Evolutionary conservation across 768 basidiomycete species (phyloP).

Genomic region (Myochromella boudieri): DNA sequence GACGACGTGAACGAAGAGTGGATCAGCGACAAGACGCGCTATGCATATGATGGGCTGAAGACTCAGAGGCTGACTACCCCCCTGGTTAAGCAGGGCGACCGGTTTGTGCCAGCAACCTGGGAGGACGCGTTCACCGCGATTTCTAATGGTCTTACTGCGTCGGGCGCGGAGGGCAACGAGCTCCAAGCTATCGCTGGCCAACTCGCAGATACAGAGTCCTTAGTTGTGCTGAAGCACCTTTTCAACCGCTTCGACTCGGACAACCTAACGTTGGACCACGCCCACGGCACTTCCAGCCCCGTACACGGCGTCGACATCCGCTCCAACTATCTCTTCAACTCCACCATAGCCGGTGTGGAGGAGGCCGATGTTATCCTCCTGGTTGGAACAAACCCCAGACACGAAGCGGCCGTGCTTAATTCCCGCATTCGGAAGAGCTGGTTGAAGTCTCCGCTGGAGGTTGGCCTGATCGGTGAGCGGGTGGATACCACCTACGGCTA

Average conservation of each 20-base stretch:
- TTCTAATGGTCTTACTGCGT: slow-evolving; percentile 70
- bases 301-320: slow-evolving; percentile 86
- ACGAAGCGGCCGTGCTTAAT: slow-evolving; percentile 96
- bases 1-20: slow-evolving; percentile 99
- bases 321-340: slow-evolving; percentile 96
- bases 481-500: slow-evolving; percentile 93
- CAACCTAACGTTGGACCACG: slow-evolving; percentile 82
- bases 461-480: slow-evolving; percentile 88
- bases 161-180: slow-evolving; percentile 87
- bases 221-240: slow-evolving; percentile 92
- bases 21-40: slow-evolving; percentile 99
- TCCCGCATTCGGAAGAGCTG: slow-evolving; percentile 95
- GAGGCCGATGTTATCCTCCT: slow-evolving; percentile 90
- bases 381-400: slow-evolving; percentile 94
- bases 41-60: slow-evolving; percentile 91
- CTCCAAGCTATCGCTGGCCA: slow-evolving; percentile 94
- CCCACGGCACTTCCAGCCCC: slow-evolving; percentile 65
- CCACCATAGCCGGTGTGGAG: slow-evolving; percentile 88
- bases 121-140: slow-evolving; percentile 82
- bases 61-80: slow-evolving; percentile 96
- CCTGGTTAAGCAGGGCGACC: slow-evolving; percentile 86
- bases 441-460: slow-evolving; percentile 82
- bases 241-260: slow-evolving; percentile 93
- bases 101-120: slow-evolving; percentile 90
- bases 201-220: slow-evolving; percentile 90